phyloP scores from a whole-genome alignment of 2,329 filamentous ascomycete species.

The Tolypocladium tundrense region DNA sequence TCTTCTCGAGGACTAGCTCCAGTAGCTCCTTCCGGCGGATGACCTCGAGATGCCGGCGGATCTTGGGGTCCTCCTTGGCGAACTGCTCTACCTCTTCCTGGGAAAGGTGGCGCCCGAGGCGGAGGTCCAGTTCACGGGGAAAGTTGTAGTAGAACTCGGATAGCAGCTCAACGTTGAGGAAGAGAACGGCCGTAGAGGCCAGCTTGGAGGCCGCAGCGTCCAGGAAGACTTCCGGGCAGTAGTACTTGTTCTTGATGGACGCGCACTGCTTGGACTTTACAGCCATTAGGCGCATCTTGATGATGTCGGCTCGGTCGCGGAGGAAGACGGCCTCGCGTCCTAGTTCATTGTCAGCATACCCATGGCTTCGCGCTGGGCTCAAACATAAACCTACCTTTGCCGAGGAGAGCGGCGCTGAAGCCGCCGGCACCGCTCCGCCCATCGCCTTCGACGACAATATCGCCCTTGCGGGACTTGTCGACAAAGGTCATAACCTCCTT shows the following conservation, averaged over 20 bases:
- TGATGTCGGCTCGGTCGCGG: slow-evolving; percentile 77
- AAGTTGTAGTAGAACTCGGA: slow-evolving; percentile 98
- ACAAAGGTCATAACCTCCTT: slow-evolving; percentile 86
- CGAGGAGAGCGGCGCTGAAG: slow-evolving; percentile 79
- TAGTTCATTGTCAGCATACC: slow-evolving; percentile 26
- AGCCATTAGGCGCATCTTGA: slow-evolving; percentile 81
- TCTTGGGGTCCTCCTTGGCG: slow-evolving; percentile 85
- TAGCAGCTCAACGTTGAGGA: slow-evolving; percentile 92
- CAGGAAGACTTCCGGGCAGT: slow-evolving; percentile 96
- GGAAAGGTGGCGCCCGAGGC: slow-evolving; percentile 71
- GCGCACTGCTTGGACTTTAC: slow-evolving; percentile 86
- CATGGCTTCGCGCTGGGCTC: background rate
- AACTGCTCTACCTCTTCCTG: slow-evolving; percentile 79
- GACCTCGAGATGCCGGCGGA: slow-evolving; percentile 80
- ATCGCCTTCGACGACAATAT: slow-evolving; percentile 76
- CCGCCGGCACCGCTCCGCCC: slow-evolving; percentile 79
- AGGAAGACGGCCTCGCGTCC: slow-evolving; percentile 91
- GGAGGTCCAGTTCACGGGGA: slow-evolving; percentile 78
- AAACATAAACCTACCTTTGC: slow-evolving; percentile 51
- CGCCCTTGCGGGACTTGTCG: slow-evolving; percentile 79
- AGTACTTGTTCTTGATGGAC: slow-evolving; percentile 79
- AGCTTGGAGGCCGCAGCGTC: slow-evolving; percentile 93
- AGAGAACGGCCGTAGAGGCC: slow-evolving; percentile 87
- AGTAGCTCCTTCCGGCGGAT: slow-evolving; percentile 86
- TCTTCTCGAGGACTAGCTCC: slow-evolving; percentile 89